A percentile compares a stretch with the other conserved stretches of the same genome.
These are phyloP conservation scores for Suillus plorans DNA, from an alignment of 768 basidiomycete genomes.

Conservation along the genomic window DNA sequence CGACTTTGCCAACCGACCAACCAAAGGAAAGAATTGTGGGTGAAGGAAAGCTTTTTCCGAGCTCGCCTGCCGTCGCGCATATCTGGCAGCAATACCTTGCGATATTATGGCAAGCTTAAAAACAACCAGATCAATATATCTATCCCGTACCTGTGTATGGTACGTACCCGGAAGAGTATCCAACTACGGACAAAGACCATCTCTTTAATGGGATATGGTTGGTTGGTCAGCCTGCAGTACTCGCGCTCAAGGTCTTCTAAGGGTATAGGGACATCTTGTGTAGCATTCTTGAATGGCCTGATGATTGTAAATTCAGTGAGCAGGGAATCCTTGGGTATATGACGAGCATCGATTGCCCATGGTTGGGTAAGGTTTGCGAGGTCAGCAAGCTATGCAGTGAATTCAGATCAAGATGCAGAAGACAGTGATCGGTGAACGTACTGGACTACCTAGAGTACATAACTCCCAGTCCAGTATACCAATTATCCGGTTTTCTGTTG, in stretches of 20 bases:
- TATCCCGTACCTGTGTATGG: background rate
- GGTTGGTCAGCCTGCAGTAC: conserved; percentile 66
- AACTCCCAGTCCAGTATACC: conserved; percentile 98
- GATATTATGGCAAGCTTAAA: conserved; percentile 72
- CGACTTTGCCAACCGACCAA: conserved; percentile 62
- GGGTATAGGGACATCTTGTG: conserved; percentile 56
- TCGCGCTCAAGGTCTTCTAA: conserved; percentile 78
- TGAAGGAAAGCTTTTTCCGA: conserved; percentile 69
- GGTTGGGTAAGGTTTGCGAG: conserved; percentile 87
- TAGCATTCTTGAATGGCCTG: conserved; percentile 63
- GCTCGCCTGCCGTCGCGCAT: conserved; percentile 84
- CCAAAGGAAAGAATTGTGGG: conserved; percentile 47
- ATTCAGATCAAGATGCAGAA: background rate
- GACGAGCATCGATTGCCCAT: conserved; percentile 59
- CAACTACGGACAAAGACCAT: conserved; percentile 84
- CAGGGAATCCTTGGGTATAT: conserved; percentile 31
- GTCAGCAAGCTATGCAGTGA: conserved; percentile 67
- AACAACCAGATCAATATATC: conserved; percentile 8
- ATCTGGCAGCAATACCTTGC: conserved; percentile 89
- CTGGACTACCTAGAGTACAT: conserved; percentile 90
- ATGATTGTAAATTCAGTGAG: conserved; percentile 30
- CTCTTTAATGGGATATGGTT: conserved; percentile 72
- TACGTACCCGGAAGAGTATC: conserved; percentile 76
- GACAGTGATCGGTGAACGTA: conserved; percentile 36
- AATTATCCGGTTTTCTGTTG: conserved; percentile 87